phyloP scores from a whole-genome alignment of 345 rosid species.

The Noccaea caerulescens region DNA sequence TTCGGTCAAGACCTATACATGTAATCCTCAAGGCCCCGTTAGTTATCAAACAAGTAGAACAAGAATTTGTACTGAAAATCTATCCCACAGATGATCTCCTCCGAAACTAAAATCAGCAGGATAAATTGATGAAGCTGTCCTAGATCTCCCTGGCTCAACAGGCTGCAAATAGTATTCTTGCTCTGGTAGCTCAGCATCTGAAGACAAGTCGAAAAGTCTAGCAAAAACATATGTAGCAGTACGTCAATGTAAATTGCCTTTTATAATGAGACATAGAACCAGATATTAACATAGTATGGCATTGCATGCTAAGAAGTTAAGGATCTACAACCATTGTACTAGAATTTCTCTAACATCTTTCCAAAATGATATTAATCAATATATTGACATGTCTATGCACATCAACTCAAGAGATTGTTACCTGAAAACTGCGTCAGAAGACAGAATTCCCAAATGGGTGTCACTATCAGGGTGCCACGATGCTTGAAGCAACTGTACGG shows the following conservation, averaged over 20 bases:
- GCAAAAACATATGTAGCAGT: slow-evolving; percentile 38
- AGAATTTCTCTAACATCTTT: slow-evolving; percentile 8
- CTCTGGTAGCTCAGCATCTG: slow-evolving; percentile 76
- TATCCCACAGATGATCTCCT: slow-evolving; percentile 95
- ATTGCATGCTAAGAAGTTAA: slow-evolving; percentile 10
- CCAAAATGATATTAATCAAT: slow-evolving; percentile 5
- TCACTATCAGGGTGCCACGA: slow-evolving; percentile 90
- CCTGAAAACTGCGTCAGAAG: slow-evolving; percentile 99
- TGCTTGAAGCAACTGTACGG: slow-evolving; percentile 60
- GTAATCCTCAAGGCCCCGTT: slow-evolving; percentile 3
- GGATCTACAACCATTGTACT: slow-evolving; percentile 18
- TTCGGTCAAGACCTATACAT: slow-evolving; percentile 25
- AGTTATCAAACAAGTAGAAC: slow-evolving; percentile 13
- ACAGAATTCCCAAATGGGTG: slow-evolving; percentile 81
- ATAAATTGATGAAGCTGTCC: slow-evolving; percentile 74
- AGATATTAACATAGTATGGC: slow-evolving; percentile 16
- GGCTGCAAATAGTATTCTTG: slow-evolving; percentile 96
- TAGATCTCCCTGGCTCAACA: slow-evolving; percentile 78
- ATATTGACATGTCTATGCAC: slow-evolving; percentile 3
- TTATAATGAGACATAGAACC: slow-evolving; percentile 8
- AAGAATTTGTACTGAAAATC: slow-evolving; percentile 48
- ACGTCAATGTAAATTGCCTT: slow-evolving; percentile 19
- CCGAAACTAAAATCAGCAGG: slow-evolving; percentile 89
- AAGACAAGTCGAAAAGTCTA: slow-evolving; percentile 85
- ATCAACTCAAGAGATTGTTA: slow-evolving; percentile 37